Evolutionary conservation across 2,329 filamentous ascomycete genomes (phyloP), one percentile per base, ranked within the genome.

Genomic region (Colletotrichum spaethianum): DNA sequence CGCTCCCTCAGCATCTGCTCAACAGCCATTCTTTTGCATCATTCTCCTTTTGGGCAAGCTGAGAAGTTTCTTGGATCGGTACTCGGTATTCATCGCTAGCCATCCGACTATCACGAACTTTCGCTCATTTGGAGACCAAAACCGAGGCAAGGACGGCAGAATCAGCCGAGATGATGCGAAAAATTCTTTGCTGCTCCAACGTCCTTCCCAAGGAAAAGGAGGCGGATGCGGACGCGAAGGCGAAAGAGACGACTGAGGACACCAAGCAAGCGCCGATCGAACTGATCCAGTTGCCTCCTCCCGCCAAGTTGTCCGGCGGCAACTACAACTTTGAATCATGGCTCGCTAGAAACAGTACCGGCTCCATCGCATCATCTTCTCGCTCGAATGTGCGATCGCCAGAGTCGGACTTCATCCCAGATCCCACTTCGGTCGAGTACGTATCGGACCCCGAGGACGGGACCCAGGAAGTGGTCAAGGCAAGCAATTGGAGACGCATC

Each of bases 51-150:
- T 72, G 69, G 69, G 69, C 65, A 55, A 40, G 28, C 50, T 46
- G 52, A 40, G 52, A 44, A 63, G 60, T 61, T 69, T 72, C 65
- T 72, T 68, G 69, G 69, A 72, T 72, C 52, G 69, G 59, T 33
- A 52, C 60, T 63, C 38, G 52, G 69, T 63, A 59, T 63, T 67
- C 61, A 40, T 67, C 61, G 44, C 69, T 69, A 72, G 64, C 65
- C 64, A 59, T 69, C 46, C 59, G 52, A 69, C 57, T 72, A 72
- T 72, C 65, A 46, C 50, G 44, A 40, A 26, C 69, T 53, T 62
- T 57, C 69, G 33, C 59, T 72, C 65, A 65, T 68, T 69, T 69
- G 28, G 69, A 69, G 69, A 72, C 38, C 42, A 26, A 9, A 44
- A n/a, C 57, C 20, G 20, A 59, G 55, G 36, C 60, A 53, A 26